Conservation (phyloP, 1,284 basidiomycete genomes). For the Ustilago curta region DNA sequence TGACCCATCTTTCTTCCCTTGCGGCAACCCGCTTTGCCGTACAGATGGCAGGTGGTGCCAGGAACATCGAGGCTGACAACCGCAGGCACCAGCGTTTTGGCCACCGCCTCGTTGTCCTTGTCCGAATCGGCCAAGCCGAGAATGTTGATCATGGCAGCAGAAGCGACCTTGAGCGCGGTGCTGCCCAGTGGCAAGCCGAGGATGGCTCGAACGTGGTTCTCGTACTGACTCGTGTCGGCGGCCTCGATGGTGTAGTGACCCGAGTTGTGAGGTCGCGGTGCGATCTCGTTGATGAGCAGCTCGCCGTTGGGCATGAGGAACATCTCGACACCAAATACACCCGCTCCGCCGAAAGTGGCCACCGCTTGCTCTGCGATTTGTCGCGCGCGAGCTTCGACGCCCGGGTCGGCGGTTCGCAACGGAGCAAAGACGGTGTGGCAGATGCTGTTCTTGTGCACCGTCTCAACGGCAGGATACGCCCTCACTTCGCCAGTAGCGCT, state of each 20-base stretch:
- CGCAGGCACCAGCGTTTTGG: slow-evolving; percentile 65
- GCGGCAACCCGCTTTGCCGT: slow-evolving; percentile 90
- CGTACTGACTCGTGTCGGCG: slow-evolving; percentile 94
- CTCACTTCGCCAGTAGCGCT: slow-evolving; percentile 76
- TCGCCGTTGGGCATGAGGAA: slow-evolving; percentile 88
- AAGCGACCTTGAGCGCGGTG: slow-evolving; percentile 86
- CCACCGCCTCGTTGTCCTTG: slow-evolving; percentile 61
- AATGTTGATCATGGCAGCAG: slow-evolving; percentile 93
- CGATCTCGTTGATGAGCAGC: slow-evolving; percentile 95
- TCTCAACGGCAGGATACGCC: slow-evolving; percentile 94
- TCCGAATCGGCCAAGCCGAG: slow-evolving; percentile 72
- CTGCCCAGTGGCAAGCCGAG: slow-evolving; percentile 89
- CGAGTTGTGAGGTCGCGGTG: slow-evolving; percentile 98
- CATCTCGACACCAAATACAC: slow-evolving; percentile 98
- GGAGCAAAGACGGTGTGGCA: slow-evolving; percentile 94
- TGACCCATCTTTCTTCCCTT: slow-evolving; percentile 98
- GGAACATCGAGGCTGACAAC: slow-evolving; percentile 72
- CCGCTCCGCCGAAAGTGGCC: slow-evolving; percentile 83
- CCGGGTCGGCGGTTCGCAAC: slow-evolving; percentile 70
- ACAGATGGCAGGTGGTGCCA: slow-evolving; percentile 87
- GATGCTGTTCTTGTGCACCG: slow-evolving; percentile 92
- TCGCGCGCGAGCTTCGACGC: slow-evolving; percentile 77
- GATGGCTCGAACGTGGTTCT: slow-evolving; percentile 97
- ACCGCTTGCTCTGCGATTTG: slow-evolving; percentile 85
- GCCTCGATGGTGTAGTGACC: slow-evolving; percentile 99